phyloP scores from a whole-genome alignment of 2,329 filamentous ascomycete species.

The Xenoacremonium recifei region DNA sequence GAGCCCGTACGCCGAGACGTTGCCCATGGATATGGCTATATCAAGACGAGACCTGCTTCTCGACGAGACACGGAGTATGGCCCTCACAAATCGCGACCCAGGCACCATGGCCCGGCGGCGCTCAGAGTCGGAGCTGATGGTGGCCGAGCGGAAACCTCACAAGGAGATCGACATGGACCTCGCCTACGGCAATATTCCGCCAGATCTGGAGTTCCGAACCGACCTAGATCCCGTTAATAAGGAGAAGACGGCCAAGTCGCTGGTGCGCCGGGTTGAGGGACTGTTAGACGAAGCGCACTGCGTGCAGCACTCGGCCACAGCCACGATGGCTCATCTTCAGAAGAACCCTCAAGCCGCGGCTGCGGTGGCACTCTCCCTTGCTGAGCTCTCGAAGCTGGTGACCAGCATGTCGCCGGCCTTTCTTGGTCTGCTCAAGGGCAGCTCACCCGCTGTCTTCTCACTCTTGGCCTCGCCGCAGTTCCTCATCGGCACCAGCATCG shows the following conservation, averaged over 20 bases:
- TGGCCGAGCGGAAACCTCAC: constrained; percentile 19
- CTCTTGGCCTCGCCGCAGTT: constrained; percentile 90
- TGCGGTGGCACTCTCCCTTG: constrained; percentile 87
- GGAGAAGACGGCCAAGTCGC: constrained; percentile 52
- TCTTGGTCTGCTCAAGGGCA: constrained; percentile 71
- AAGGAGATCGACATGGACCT: constrained; percentile 83
- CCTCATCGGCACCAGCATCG: constrained; percentile 85
- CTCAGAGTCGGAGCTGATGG: constrained; percentile 38
- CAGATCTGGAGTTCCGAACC: constrained; percentile 56
- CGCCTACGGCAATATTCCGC: constrained; percentile 81
- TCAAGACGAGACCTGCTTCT: constrained; percentile 31
- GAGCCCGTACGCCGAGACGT: constrained; percentile 33
- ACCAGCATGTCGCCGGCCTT: constrained; percentile 83
- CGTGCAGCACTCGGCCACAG: constrained; percentile 76
- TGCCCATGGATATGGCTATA: constrained; percentile 41
- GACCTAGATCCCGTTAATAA: constrained; percentile 50
- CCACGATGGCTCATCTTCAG: constrained; percentile 77
- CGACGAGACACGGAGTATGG: constrained; percentile 27
- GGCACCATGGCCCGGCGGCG: constrained; percentile 31
- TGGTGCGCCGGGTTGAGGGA: constrained; percentile 72
- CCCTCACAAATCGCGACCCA: constrained; percentile 22
- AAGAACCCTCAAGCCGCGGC: constrained; percentile 80
- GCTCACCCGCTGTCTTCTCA: constrained; percentile 82
- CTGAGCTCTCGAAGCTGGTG: constrained; percentile 81
- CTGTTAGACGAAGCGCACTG: constrained; percentile 87